Evolutionary conservation across 1,284 basidiomycete genomes (phyloP).

Genomic region (Ceratobasidium sp.): DNA sequence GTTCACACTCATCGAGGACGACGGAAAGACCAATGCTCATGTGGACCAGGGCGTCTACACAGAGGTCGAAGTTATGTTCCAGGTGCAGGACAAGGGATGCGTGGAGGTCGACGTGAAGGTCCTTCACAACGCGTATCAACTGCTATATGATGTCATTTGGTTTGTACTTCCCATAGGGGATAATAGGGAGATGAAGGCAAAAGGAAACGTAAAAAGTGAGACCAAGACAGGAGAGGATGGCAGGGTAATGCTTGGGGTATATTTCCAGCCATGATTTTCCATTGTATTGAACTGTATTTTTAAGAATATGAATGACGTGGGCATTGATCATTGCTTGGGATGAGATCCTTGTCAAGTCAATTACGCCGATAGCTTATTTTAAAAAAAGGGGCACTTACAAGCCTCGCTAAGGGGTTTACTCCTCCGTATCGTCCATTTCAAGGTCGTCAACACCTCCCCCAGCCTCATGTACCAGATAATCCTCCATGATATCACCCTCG

Average conservation of each 20-base stretch:
- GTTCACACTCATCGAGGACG: constrained; percentile 34
- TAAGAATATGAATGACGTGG: too few species aligned
- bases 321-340: too few species aligned
- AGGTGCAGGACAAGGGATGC: neutral
- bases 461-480: constrained; percentile 32
- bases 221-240: neutral
- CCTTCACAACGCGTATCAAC: neutral
- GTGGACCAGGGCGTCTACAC: constrained; percentile 18
- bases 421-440: constrained; percentile 37
- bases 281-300: neutral
- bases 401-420: constrained; percentile 3
- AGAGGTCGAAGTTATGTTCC: constrained; percentile 33
- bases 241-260: constrained; percentile 15
- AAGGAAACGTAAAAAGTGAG: neutral
- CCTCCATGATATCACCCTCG: constrained; percentile 29
- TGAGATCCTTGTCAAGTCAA: too few species aligned
- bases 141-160: constrained; percentile 29
- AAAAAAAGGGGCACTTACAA: too few species aligned
- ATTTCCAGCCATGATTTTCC: neutral
- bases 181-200: constrained; percentile 10
- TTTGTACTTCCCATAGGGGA: constrained; percentile 27
- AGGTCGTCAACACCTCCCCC: constrained; percentile 31
- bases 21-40: constrained; percentile 37
- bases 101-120: constrained; percentile 34
- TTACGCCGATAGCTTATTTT: too few species aligned